Evolutionary conservation across 169 alveolate species (phyloP).

Genomic region (Plasmodium sp.): DNA sequence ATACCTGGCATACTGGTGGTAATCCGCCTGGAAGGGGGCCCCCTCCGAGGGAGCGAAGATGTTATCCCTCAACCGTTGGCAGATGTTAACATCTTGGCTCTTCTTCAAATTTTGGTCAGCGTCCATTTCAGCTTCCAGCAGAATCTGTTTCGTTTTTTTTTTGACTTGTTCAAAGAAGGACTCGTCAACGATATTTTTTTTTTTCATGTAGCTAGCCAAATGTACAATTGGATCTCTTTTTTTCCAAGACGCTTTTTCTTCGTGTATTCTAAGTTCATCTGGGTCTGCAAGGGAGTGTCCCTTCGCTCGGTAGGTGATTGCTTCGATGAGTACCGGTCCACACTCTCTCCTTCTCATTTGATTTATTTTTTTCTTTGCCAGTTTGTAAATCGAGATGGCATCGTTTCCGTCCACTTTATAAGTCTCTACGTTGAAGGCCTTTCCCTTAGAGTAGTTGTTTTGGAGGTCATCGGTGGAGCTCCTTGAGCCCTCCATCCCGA

Average conservation of each 20-base stretch:
- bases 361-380: conserved; percentile 77
- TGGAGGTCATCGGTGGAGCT: conserved; percentile 76
- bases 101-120: conserved; percentile 4
- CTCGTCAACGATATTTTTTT: conserved; percentile 75
- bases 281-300: conserved; percentile 87
- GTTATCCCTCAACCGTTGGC: background rate
- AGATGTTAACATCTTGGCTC: conserved; percentile 4
- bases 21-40: background rate
- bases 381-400: conserved; percentile 76
- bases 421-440: conserved; percentile 79
- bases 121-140: conserved; percentile 12
- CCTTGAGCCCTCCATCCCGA: conserved; percentile 83
- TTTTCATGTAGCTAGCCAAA: conserved; percentile 77
- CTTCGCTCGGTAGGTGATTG: conserved; percentile 81
- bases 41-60: conserved; percentile 20
- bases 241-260: conserved; percentile 80
- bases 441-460: conserved; percentile 72
- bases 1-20: background rate
- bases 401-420: conserved; percentile 84
- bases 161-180: conserved; percentile 72
- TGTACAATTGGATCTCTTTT: conserved; percentile 79
- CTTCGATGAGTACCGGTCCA: conserved; percentile 85
- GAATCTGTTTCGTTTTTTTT: conserved; percentile 42
- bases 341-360: conserved; percentile 77
- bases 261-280: conserved; percentile 78